phyloP scores from a whole-genome alignment of 495 filamentous ascomycete species.

The Aspergillus baeticus region DNA sequence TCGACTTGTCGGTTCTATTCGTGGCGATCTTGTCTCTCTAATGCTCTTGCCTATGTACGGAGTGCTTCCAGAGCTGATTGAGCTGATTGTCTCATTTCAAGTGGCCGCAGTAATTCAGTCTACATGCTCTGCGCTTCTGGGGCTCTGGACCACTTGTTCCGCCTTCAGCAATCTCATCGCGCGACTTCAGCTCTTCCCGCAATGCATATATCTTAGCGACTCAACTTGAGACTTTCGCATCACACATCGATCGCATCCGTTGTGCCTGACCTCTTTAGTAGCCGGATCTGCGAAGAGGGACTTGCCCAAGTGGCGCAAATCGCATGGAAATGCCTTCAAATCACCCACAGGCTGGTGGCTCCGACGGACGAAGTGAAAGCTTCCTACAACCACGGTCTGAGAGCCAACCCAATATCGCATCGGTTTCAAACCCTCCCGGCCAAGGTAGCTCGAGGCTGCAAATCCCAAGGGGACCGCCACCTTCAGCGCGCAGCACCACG shows the following conservation, averaged over 20 bases:
- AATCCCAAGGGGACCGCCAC: not conserved
- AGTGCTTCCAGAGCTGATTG: too few species aligned
- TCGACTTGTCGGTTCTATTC: too few species aligned
- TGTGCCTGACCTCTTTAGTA: too few species aligned
- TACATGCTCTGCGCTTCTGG: too few species aligned
- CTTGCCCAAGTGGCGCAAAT: not conserved
- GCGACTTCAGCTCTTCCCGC: not conserved
- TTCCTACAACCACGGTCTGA: conserved; percentile 15
- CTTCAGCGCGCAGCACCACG: conserved; percentile 2
- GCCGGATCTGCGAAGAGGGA: too few species aligned
- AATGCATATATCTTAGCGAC: not conserved
- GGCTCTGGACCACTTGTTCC: not conserved
- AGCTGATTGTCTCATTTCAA: too few species aligned
- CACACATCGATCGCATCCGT: not conserved
- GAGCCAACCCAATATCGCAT: conserved; percentile 2
- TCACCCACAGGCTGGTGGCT: conserved; percentile 6
- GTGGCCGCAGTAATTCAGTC: too few species aligned
- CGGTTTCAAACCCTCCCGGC: conserved; percentile 9
- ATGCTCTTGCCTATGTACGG: not conserved
- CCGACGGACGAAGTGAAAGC: conserved; percentile 9
- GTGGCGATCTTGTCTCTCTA: too few species aligned
- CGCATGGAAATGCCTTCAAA: conserved; percentile 19
- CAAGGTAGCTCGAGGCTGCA: not conserved
- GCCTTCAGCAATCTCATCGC: not conserved
- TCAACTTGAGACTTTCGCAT: not conserved